Percentiles rank a stretch among this genome's conserved stretches.
These are phyloP conservation scores for Syzygium aqueum DNA, from an alignment of 345 rosid species.

Conservation along the genomic window DNA sequence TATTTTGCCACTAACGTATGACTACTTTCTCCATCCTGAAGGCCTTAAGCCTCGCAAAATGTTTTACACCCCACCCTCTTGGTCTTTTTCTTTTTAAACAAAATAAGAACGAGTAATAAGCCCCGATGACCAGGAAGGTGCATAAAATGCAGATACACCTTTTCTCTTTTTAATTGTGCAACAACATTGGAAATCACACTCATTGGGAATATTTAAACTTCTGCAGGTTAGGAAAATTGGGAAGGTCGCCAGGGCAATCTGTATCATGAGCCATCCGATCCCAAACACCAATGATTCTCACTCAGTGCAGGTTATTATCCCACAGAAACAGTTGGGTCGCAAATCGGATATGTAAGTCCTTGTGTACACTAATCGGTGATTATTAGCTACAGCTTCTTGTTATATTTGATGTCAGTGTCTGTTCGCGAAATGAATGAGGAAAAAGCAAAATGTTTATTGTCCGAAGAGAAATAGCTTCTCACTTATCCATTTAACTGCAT, in stretches of 20 bases:
- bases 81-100: neutral
- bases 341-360: constrained; percentile 66
- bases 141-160: neutral
- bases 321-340: constrained; percentile 93
- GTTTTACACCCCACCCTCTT: neutral
- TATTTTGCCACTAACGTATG: neutral
- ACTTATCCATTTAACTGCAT: neutral
- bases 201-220: neutral
- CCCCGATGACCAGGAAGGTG: neutral
- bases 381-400: neutral
- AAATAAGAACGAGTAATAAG: neutral
- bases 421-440: neutral
- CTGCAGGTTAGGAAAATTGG: constrained; percentile 78
- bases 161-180: neutral
- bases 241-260: constrained; percentile 86
- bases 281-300: constrained; percentile 86
- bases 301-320: constrained; percentile 83
- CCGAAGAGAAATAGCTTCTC: neutral
- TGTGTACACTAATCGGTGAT: neutral
- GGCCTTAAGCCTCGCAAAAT: neutral
- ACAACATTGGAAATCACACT: neutral
- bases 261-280: constrained; percentile 89
- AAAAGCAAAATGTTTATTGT: neutral
- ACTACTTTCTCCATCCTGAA: neutral
- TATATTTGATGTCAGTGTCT: neutral